Evolutionary conservation across 2,329 filamentous ascomycete species (phyloP), one percentile per base, ranked within the genome.

Genomic region (Trichoderma oligosporum): DNA sequence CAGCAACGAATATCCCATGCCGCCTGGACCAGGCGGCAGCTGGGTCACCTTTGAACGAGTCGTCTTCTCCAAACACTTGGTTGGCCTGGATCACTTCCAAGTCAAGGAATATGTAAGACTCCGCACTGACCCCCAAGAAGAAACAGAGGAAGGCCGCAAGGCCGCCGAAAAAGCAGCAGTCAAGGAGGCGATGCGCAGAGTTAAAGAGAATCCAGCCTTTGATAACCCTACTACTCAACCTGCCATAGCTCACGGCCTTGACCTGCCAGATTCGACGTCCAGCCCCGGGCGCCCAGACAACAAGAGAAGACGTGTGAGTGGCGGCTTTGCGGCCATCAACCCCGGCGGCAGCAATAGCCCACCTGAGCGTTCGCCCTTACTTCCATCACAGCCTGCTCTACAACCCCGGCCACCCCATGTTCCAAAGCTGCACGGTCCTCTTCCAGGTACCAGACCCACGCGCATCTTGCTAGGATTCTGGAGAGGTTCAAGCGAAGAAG

Each of bases 31-130:
- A 1, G 82, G 82, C 20, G 82, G 81, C 53, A 84, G 82, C 66
- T 86, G 82, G 83, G 82, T 85, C 22, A 85, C 82, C 0, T 85
- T 85, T 62, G 80, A 84, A 57, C 75, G 80, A 18, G 76, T 85
- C 27, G 77, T 83, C 20, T 85, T 86, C 63, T 78, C 80, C 2
- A 67, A 77, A 7, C 81, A 84, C 57, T 77, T 86, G 0, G 71
- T 81, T 12, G 76, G 77, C 2, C 70, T 84, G 4, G 78, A 82
- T 51, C 78, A 84, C 46, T 75, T 79, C 25, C 77, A 83, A 29
- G 69, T 86, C 29, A 86, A 86, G 63, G 83, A 86, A 64, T 86
- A 82, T 57, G 82, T 85, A 48, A 81, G 81, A 61, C 70, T 84
- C 24, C 77, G 81, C 4, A 68, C 72, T 1, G 77, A 78, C 2